Percentiles rank a stretch among this genome's conserved stretches.
Conservation (phyloP, 176 grass and related monocot genomes). For the Miscanthus lutarioriparius region DNA sequence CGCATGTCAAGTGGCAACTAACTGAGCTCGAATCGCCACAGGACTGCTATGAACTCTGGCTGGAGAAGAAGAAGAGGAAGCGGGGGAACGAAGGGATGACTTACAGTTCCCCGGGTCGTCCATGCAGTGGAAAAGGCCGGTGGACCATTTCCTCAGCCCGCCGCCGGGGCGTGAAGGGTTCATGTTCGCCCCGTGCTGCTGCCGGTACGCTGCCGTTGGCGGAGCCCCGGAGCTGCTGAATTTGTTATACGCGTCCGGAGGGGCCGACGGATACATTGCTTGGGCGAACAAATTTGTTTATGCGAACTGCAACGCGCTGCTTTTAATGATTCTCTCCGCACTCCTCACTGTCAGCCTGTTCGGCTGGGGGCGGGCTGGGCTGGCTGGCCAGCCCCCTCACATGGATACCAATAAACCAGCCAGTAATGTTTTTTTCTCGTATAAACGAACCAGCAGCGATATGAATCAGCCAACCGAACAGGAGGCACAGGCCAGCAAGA, state of each 20-base stretch:
- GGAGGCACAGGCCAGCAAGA: too few relatives aligned
- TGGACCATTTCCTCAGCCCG: constrained; percentile 66
- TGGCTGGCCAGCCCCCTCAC: too few relatives aligned
- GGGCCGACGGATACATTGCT: constrained; percentile 63
- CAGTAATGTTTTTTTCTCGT: too few relatives aligned
- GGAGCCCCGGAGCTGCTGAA: constrained; percentile 23
- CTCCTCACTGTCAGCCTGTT: too few relatives aligned
- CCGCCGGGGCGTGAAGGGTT: constrained; percentile 17
- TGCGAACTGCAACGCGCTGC: not conserved
- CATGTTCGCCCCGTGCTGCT: constrained; percentile 47
- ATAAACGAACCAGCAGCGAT: too few relatives aligned
- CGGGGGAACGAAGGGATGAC: not conserved
- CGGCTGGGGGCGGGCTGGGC: too few relatives aligned
- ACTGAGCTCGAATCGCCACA: not conserved
- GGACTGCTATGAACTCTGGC: not conserved
- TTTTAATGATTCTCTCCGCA: constrained; percentile 31
- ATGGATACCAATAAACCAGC: too few relatives aligned
- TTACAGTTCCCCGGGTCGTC: constrained; percentile 97
- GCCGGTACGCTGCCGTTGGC: constrained; percentile 33
- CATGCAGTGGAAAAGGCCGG: constrained; percentile 95
- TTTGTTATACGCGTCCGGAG: constrained; percentile 48
- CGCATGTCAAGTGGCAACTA: not conserved
- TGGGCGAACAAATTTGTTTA: constrained; percentile 8
- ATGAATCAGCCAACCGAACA: too few relatives aligned
- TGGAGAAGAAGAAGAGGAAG: not conserved